Conservation (phyloP, 352 stramenopile species). For the Globisporangium cystogenes region DNA sequence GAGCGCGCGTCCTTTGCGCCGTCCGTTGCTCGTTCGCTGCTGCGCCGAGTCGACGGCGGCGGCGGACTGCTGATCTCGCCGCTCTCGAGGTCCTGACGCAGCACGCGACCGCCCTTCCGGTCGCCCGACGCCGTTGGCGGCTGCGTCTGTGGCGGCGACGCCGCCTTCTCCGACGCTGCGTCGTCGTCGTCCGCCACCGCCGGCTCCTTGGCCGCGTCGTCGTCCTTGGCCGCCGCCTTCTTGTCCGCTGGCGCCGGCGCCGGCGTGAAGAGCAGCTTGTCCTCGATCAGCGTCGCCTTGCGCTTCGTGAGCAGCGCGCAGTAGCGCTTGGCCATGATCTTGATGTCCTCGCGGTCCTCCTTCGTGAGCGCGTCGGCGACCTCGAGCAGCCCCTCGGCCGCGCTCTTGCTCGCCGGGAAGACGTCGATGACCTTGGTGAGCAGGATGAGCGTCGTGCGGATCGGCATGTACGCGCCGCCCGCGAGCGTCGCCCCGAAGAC, state of each 20-base stretch:
- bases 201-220: too few relatives aligned
- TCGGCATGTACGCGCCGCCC: constrained; percentile 77
- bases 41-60: constrained; percentile 7
- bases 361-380: constrained; percentile 65
- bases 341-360: constrained; percentile 85
- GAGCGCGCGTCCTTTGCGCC: constrained; percentile 1
- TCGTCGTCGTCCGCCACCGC: background rate
- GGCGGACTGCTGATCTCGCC: constrained; percentile 35
- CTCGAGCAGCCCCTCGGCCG: constrained; percentile 52
- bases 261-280: constrained; percentile 37
- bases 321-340: constrained; percentile 89
- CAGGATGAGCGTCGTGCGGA: constrained; percentile 80
- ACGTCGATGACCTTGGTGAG: constrained; percentile 89
- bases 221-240: background rate
- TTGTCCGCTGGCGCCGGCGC: constrained; percentile 19
- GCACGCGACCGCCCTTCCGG: constrained; percentile 15
- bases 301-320: constrained; percentile 76
- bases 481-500: constrained; percentile 60
- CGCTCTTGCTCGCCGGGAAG: constrained; percentile 58
- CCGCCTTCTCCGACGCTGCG: background rate
- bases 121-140: constrained; percentile 3
- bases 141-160: background rate
- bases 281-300: constrained; percentile 58
- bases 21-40: constrained; percentile 6
- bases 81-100: constrained; percentile 41